Percentiles rank a stretch among this genome's conserved stretches.
phyloP scores from a whole-genome alignment of 371 early-diverging fungal genomes.

The Mortierella sp. region DNA sequence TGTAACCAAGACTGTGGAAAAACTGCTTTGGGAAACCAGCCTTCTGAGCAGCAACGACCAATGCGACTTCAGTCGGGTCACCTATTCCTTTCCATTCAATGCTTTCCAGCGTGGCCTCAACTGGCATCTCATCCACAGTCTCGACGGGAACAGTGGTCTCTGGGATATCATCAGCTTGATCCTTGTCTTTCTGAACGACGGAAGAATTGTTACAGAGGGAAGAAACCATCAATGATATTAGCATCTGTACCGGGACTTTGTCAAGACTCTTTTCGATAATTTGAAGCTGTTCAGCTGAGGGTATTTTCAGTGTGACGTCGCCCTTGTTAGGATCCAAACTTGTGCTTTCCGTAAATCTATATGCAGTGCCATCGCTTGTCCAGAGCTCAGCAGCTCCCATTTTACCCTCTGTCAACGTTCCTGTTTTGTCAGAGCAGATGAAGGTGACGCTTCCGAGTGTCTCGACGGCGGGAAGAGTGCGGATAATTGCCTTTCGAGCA shows the following conservation, averaged over 20 bases:
- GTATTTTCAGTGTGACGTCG: constrained; percentile 59
- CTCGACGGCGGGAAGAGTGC: constrained; percentile 90
- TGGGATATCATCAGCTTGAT: constrained; percentile 4
- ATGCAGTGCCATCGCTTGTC: constrained; percentile 73
- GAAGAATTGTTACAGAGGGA: constrained; percentile 79
- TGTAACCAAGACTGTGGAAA: constrained; percentile 54
- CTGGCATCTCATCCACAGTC: neutral
- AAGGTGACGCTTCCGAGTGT: constrained; percentile 92
- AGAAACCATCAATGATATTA: constrained; percentile 37
- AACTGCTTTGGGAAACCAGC: constrained; percentile 73
- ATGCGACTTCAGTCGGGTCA: constrained; percentile 72
- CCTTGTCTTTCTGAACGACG: constrained; percentile 49
- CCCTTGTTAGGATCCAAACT: constrained; percentile 75
- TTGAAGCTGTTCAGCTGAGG: constrained; percentile 23
- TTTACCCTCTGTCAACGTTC: constrained; percentile 95
- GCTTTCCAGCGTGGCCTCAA: neutral
- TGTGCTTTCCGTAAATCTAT: constrained; percentile 73
- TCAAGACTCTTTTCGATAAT: constrained; percentile 30
- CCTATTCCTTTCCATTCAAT: constrained; percentile 65
- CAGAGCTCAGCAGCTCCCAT: constrained; percentile 82
- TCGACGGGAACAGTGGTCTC: constrained; percentile 1
- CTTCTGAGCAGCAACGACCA: constrained; percentile 82
- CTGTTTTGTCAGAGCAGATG: constrained; percentile 96
- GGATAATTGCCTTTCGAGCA: constrained; percentile 80
- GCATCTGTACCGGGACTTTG: constrained; percentile 34